Base-by-base conservation (phyloP, 1,284 basidiomycete species). In the Fomes fomentarius region DNA sequence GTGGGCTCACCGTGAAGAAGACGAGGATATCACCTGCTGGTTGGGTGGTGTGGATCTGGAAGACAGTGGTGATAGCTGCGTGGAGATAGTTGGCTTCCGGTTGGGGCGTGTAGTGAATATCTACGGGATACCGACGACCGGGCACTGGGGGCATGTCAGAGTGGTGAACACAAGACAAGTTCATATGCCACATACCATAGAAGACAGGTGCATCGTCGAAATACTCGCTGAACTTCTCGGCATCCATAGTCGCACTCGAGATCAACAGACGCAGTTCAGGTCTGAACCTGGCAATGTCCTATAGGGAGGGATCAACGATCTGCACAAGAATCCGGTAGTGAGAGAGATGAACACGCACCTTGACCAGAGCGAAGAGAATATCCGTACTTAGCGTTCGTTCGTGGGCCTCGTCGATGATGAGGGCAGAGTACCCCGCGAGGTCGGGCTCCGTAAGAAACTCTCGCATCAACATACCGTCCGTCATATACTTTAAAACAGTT, bases 11-110 rank as follows among this genome's bases (percentile, higher is more conserved):
- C 0, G 97, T 99, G 43, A 99, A 80, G 76, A 99, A 99, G 1
- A 99, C 94, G 26, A 99, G 82, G 60, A 99, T 96, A 68, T 99
- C 97, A n/a, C 97, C 97, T 66, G 91, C 93, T 0, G 96, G 95
- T 65, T 99, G 96, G 0, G 96, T 98, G 1, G 96, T 98, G 71
- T 99, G 97, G 41, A 99, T 99, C 71, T 99, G 97, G 74, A 99
- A 97, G 25, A 99, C 87, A 7, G 97, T 99, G 4, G 96, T 99
- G 68, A 99, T 96, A 26, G 96, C 94, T 6, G 97, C 97, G 69
- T 99, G 96, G 26, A 99, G 85, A 69, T 99, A 99, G 72, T 99
- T 98, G 42, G 96, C 95, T 75, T 97, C 95, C 1, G 96, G 95
- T 69, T 97, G 94, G 19, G 94, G 94, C 28, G 94, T 99, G 76